Evolutionary conservation across 306 rosid species (phyloP), one percentile per base, ranked within the genome.

Genomic region (Lagenaria siceraria): DNA sequence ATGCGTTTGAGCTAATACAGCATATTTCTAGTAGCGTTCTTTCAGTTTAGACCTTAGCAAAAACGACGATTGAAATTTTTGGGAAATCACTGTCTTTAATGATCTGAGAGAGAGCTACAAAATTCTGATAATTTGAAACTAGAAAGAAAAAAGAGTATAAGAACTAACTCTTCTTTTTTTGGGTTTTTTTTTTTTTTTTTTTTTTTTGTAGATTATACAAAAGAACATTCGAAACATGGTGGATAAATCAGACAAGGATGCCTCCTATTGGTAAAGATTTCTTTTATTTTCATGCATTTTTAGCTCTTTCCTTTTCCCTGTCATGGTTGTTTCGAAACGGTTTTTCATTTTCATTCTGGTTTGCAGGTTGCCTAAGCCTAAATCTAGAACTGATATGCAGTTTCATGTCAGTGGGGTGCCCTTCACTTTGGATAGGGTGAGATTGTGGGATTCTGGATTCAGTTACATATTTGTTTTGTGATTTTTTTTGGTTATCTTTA

Each of bases 341-440:
- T 49, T 11, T 11, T 35, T 42, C 33, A 21, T 70, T 24, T 46
- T 10, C 27, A 31, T 73, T 52, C 8, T 76, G 29, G 33, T 21
- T 60, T 77, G 71, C 43, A 86, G 89, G 85, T 63, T 75, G 38
- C 62, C 82, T 17, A 79, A 79, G 77, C 46, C 90, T 52, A 19
- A 62, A 54, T 33, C 73, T 3, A 27, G 83, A 40, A 62, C 64
- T 29, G 83, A 77, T 56, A 14, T 77, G 31, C 80, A 82, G 49
- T 78, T 83, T 4, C 70, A 68, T 63, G 84, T 80, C 43, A 73
- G 69, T 51, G 82, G 83, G 36, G 70, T 72, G 40, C 80, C 87
- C 38, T 69, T 69, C 55, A 31, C 25, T 25, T 55, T 76, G 51
- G 72, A 80, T 54, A 79, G 40, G 68, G 87, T 86, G 73, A 81